A percentile compares a stretch with the other conserved stretches of the same genome.
phyloP scores from a whole-genome alignment of 208 protist genomes.

The Leishmania braziliensis region DNA sequence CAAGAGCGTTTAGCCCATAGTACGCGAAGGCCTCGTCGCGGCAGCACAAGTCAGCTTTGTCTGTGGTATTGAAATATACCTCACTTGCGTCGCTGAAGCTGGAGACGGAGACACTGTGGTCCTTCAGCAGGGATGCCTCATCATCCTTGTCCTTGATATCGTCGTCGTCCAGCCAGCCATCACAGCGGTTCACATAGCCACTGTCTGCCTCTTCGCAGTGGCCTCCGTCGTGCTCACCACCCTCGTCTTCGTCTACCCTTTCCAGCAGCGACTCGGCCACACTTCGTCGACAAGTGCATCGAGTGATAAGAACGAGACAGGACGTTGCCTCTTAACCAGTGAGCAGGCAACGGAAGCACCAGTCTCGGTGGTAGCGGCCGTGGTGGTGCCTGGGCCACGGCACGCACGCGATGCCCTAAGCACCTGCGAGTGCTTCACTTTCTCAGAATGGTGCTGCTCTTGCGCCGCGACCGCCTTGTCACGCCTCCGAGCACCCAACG shows the following conservation, averaged over 20 bases:
- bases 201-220: neutral
- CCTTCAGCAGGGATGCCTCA: neutral
- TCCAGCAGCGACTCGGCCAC: conserved; percentile 1
- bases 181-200: neutral
- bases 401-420: neutral
- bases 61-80: neutral
- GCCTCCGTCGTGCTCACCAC: neutral
- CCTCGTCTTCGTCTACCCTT: conserved; percentile 1
- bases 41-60: conserved; percentile 24
- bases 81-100: conserved; percentile 12
- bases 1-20: conserved; percentile 50
- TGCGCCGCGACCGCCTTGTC: neutral
- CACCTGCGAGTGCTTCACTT: neutral
- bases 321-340: neutral
- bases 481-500: conserved; percentile 6
- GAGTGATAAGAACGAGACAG: neutral
- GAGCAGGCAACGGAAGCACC: neutral
- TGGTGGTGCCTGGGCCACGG: neutral
- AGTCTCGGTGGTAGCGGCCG: neutral
- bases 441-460: neutral
- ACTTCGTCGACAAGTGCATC: conserved; percentile 3
- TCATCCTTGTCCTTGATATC: conserved; percentile 5
- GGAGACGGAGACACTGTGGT: neutral
- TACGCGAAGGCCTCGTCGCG: conserved; percentile 39
- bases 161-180: neutral